Base-by-base conservation (phyloP, 371 early-diverging fungal genomes). In the Mortierella sp. region DNA sequence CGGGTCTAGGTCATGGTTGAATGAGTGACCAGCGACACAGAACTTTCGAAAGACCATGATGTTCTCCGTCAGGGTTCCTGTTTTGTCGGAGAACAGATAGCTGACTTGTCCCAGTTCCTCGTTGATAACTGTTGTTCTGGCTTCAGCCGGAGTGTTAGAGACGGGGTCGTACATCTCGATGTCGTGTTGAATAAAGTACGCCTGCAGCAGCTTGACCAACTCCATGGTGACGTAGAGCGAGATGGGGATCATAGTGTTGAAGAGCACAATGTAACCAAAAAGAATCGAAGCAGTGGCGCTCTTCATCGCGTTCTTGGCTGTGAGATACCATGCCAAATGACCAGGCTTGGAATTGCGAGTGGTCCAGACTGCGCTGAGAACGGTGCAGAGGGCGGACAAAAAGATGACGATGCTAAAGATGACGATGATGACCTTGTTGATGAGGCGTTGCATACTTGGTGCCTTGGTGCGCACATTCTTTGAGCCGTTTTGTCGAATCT, bases 41-140 rank as follows among this genome's bases (percentile, higher is more conserved):
- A 92, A 90, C 79, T 96, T 96, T 76, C 93, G 93, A 80, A 97
- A 96, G 77, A 93, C 90, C 99, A 98, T 99, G 29, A 96, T 91
- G 90, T 99, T 99, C 83, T 96, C 95, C 0, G 99, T 99, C 41
- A 99, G 89, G 8, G 99, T 99, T 18, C 99, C 99, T 12, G 99
- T 99, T 88, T 99, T 99, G 90, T 99, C 99, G 43, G 96, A 95
- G 74, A 99, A 95, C 35, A 99, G 92, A 86, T 96, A 97, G 72
- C 95, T 94, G 79, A 98, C 94, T 86, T 96, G 95, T 24, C 98
- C 99, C 16, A 98, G 89, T 81, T 99, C 98, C 88, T 99, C 99
- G 77, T 96, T 94, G 38, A 98, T 92, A 46, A 94, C 94, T 0
- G 95, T 93, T 18, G 97, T 97, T 35, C 95, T 89, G 2, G 96